Conservation (phyloP, 306 rosid species). For the Phaseolus lunatus region DNA sequence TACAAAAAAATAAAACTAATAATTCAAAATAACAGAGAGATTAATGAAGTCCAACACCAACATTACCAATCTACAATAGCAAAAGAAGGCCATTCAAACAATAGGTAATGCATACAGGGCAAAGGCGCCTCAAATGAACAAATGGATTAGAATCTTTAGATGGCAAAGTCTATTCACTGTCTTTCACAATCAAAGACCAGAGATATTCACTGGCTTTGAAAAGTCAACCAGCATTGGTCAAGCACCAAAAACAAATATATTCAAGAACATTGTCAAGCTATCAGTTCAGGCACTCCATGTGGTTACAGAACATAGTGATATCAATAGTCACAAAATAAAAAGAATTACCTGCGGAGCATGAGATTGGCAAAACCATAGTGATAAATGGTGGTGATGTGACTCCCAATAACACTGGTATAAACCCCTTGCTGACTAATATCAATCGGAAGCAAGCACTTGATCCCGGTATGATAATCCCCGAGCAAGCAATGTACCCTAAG, state of each 20-base stretch:
- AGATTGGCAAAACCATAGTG: slow-evolving; percentile 98
- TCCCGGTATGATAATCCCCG: slow-evolving; percentile 96
- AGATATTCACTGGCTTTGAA: background rate
- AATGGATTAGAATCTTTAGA: background rate
- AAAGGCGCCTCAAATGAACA: background rate
- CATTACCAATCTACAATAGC: background rate
- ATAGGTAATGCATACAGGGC: background rate
- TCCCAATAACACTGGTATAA: slow-evolving; percentile 81
- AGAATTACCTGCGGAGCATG: slow-evolving; percentile 80
- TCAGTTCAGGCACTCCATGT: background rate
- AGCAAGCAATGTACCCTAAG: slow-evolving; percentile 92
- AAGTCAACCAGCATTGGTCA: background rate
- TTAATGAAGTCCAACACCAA: background rate
- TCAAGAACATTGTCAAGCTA: background rate
- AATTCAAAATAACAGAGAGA: background rate
- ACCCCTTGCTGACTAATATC: slow-evolving; percentile 92
- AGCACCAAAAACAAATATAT: background rate
- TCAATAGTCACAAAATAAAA: background rate
- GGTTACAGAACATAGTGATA: background rate
- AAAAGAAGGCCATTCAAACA: background rate
- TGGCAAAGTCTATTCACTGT: background rate
- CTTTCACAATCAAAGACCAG: background rate
- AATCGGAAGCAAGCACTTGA: slow-evolving; percentile 83
- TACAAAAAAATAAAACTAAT: too few relatives aligned
- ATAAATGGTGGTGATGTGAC: slow-evolving; percentile 91